Evolutionary conservation across 176 grass and related monocot species (phyloP).

Genomic region (Calamus simplicifolius): DNA sequence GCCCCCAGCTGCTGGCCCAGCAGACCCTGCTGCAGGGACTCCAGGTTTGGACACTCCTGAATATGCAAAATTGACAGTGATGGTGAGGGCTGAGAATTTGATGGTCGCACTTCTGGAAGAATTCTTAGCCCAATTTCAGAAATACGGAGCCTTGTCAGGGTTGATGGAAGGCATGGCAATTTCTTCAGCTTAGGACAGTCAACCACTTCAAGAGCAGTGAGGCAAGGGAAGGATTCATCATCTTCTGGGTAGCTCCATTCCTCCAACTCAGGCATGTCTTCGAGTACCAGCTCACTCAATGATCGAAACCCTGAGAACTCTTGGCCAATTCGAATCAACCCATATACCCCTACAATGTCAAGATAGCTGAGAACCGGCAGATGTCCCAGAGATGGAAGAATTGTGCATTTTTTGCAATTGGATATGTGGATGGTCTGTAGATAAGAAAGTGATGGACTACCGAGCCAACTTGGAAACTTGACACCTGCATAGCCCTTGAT

Average conservation of each 20-base stretch:
- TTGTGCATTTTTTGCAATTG: constrained; percentile 39
- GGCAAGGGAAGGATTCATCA: constrained; percentile 30
- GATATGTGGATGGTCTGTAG: constrained; percentile 61
- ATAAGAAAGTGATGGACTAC: constrained; percentile 20
- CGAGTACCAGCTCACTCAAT: constrained; percentile 44
- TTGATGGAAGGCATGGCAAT: constrained; percentile 37
- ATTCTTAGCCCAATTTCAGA: constrained; percentile 36
- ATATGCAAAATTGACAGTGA: constrained; percentile 43
- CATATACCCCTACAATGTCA: constrained; percentile 32
- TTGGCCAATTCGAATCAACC: constrained; percentile 34
- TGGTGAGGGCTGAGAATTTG: constrained; percentile 12
- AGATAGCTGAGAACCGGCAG: constrained; percentile 47
- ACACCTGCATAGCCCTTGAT: constrained; percentile 39
- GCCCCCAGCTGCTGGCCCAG: constrained; percentile 31
- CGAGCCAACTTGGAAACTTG: constrained; percentile 58
- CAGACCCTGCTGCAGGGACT: constrained; percentile 43
- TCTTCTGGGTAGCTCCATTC: constrained; percentile 30
- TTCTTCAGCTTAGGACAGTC: constrained; percentile 38
- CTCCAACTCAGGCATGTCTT: constrained; percentile 42
- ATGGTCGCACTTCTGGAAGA: constrained; percentile 41
- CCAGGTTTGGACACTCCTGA: constrained; percentile 42
- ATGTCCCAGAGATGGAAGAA: constrained; percentile 49
- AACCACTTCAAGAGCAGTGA: constrained; percentile 41
- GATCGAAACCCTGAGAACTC: constrained; percentile 66
- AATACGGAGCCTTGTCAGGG: constrained; percentile 47